phyloP scores from a whole-genome alignment of 805 yeast species.

The Starmerella davenportii region DNA sequence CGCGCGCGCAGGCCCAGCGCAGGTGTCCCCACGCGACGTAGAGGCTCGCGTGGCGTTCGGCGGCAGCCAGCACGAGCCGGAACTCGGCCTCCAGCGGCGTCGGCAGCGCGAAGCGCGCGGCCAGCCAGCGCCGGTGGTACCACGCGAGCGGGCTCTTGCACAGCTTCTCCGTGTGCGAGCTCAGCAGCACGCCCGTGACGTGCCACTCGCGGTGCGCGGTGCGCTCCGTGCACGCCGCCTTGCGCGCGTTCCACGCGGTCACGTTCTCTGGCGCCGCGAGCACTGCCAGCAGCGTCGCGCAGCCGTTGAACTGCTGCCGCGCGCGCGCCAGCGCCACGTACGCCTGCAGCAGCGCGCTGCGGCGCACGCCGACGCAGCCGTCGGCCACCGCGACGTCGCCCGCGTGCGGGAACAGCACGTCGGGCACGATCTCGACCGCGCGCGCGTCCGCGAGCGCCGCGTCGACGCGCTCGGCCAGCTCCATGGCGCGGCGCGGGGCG shows the following conservation, averaged over 20 bases:
- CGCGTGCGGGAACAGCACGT: neutral
- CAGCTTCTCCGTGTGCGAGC: conserved; percentile 23
- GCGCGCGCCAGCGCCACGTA: conserved; percentile 8
- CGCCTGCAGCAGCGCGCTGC: conserved; percentile 8
- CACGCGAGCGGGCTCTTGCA: conserved; percentile 26
- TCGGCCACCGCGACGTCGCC: neutral
- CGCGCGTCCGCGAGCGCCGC: neutral
- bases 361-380: conserved; percentile 15
- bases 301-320: conserved; percentile 1
- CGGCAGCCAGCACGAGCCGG: conserved; percentile 23
- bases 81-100: conserved; percentile 15
- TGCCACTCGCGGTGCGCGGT: conserved; percentile 16
- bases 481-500: conserved; percentile 7
- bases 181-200: conserved; percentile 17
- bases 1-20: conserved; percentile 3
- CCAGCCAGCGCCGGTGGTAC: conserved; percentile 24
- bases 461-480: conserved; percentile 4
- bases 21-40: conserved; percentile 32
- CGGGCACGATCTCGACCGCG: conserved; percentile 11
- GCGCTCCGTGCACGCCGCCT: conserved; percentile 8
- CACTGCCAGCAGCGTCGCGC: conserved; percentile 15
- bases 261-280: conserved; percentile 21
- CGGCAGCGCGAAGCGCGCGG: conserved; percentile 1
- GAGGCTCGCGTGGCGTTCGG: conserved; percentile 28
- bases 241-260: conserved; percentile 19